Evolutionary conservation across 2,329 filamentous ascomycete species (phyloP).

Genomic region (Colletotrichum navitas): DNA sequence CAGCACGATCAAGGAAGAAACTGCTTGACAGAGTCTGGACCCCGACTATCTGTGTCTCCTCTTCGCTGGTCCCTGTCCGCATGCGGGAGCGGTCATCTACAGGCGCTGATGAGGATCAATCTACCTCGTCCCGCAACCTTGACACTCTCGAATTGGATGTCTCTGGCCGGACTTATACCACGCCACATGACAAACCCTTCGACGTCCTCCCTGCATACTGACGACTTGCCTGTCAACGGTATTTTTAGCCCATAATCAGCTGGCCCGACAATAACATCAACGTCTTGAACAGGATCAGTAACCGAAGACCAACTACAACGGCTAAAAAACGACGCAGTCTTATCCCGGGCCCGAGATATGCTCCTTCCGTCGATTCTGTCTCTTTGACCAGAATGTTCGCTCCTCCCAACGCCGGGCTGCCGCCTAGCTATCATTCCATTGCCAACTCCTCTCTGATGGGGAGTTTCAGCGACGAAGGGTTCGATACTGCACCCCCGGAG

Average conservation of each 20-base stretch:
- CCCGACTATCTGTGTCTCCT: background rate
- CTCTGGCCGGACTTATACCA: background rate
- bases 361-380: conserved; percentile 45
- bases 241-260: background rate
- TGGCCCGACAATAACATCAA: background rate
- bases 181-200: background rate
- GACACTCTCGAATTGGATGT: background rate
- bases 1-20: conserved; percentile 1
- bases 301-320: background rate
- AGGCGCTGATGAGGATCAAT: conserved; percentile 1
- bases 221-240: background rate
- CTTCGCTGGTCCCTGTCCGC: background rate
- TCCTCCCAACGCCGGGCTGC: conserved; percentile 29
- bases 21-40: conserved; percentile 9
- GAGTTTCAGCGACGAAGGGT: conserved; percentile 50
- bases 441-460: conserved; percentile 50
- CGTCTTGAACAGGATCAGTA: background rate
- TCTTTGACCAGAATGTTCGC: conserved; percentile 49
- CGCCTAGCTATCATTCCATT: conserved; percentile 47
- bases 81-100: background rate
- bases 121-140: background rate
- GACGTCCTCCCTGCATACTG: background rate
- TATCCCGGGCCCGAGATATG: conserved; percentile 42
- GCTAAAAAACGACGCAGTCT: background rate
- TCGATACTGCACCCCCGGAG: conserved; percentile 46